Percentiles rank a stretch among this genome's conserved stretches.
These are phyloP conservation scores for Nigrograna mackinnonii DNA, from an alignment of 2,329 filamentous ascomycete species.

Conservation along the genomic window DNA sequence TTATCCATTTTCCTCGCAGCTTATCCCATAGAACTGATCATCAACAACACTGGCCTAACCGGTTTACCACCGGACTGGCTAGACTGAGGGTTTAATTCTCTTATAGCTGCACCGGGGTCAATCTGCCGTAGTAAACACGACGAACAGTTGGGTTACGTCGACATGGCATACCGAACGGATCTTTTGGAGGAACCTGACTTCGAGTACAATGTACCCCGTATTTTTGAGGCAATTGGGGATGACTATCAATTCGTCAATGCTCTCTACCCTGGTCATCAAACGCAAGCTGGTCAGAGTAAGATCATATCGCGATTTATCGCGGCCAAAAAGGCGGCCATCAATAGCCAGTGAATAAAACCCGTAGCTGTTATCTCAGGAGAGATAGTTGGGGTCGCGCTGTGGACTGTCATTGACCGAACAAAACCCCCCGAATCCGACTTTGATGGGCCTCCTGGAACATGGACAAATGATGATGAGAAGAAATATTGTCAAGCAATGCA, in stretches of 20 bases:
- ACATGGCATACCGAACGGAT: not conserved
- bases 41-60: not conserved
- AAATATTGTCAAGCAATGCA: slow-evolving; percentile 2
- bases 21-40: not conserved
- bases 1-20: not conserved
- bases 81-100: no score
- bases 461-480: slow-evolving; percentile 2
- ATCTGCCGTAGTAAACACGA: not conserved
- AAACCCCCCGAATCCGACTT: slow-evolving; percentile 1
- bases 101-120: no score
- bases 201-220: slow-evolving; percentile 2
- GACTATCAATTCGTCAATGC: slow-evolving; percentile 2
- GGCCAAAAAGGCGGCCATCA: not conserved
- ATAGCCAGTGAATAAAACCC: slow-evolving; percentile 1
- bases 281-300: slow-evolving; percentile 2
- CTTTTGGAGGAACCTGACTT: not conserved
- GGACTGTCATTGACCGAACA: slow-evolving; percentile 1
- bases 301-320: slow-evolving; percentile 2
- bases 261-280: not conserved
- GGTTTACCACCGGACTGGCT: no score
- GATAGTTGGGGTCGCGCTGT: slow-evolving; percentile 3
- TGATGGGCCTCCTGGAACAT: slow-evolving; percentile 1
- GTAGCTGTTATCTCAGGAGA: slow-evolving; percentile 1
- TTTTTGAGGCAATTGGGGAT: slow-evolving; percentile 1
- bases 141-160: not conserved